Evolutionary conservation across 2,329 filamentous ascomycete genomes (phyloP).

Genomic region (Diplocarpon rosae): DNA sequence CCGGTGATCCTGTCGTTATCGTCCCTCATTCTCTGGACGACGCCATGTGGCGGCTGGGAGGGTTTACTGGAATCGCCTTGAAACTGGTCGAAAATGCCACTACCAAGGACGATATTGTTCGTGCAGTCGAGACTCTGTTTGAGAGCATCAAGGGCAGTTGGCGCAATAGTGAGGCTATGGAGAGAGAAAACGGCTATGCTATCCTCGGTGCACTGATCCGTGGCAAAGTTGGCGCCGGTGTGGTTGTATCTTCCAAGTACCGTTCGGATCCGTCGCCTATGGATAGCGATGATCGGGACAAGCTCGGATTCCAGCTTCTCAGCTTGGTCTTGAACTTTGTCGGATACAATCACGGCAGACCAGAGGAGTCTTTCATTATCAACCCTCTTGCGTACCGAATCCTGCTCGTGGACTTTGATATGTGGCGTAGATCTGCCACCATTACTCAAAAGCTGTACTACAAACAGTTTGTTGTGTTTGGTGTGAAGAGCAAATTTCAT

Average conservation of each 20-base stretch:
- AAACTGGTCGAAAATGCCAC: slow-evolving; percentile 72
- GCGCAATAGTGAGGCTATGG: slow-evolving; percentile 98
- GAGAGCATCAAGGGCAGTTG: slow-evolving; percentile 82
- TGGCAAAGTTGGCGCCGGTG: slow-evolving; percentile 59
- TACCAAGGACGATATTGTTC: slow-evolving; percentile 58
- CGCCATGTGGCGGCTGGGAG: slow-evolving; percentile 84
- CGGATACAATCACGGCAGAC: slow-evolving; percentile 71
- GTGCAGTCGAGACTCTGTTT: slow-evolving; percentile 74
- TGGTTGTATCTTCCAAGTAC: slow-evolving; percentile 27
- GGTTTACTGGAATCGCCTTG: slow-evolving; percentile 74
- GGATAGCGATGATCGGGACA: slow-evolving; percentile 42
- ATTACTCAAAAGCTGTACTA: slow-evolving; percentile 84
- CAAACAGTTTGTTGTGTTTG: slow-evolving; percentile 80
- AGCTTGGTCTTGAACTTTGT: slow-evolving; percentile 74
- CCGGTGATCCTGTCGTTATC: slow-evolving; percentile 71
- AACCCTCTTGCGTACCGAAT: slow-evolving; percentile 92
- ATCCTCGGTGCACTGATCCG: slow-evolving; percentile 75
- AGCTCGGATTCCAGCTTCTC: slow-evolving; percentile 53
- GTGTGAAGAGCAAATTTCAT: slow-evolving; percentile 80
- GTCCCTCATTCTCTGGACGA: slow-evolving; percentile 82
- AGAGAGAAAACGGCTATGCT: slow-evolving; percentile 86
- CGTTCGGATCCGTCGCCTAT: slow-evolving; percentile 29
- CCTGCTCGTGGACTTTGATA: slow-evolving; percentile 82
- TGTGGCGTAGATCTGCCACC: slow-evolving; percentile 72
- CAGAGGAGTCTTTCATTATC: slow-evolving; percentile 83